Evolutionary conservation across 495 filamentous ascomycete genomes (phyloP).

Genomic region (Terfezia boudieri): DNA sequence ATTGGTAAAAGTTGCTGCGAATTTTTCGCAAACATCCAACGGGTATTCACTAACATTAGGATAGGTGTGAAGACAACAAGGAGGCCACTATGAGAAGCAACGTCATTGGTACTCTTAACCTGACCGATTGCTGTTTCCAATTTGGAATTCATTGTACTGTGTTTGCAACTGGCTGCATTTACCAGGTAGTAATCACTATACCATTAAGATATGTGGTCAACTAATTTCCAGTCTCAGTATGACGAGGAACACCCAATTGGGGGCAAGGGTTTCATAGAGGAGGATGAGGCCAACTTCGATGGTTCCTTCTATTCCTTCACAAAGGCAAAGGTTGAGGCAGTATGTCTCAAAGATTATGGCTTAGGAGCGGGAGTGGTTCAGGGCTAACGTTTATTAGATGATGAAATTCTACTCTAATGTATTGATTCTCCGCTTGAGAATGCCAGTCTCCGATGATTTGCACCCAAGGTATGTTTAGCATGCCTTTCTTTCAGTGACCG

Average conservation of each 20-base stretch:
- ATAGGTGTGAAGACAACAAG: slow-evolving; percentile 37
- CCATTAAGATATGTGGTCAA: slow-evolving; percentile 6
- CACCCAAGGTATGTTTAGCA: slow-evolving; percentile 20
- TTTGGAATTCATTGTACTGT: slow-evolving; percentile 37
- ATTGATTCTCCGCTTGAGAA: slow-evolving; percentile 39
- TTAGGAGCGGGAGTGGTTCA: slow-evolving; percentile 1
- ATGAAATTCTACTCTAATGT: slow-evolving; percentile 36
- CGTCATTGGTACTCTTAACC: slow-evolving; percentile 38
- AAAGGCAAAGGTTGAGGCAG: slow-evolving; percentile 41
- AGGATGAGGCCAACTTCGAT: slow-evolving; percentile 38
- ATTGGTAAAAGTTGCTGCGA: slow-evolving; percentile 25
- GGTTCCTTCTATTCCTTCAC: slow-evolving; percentile 46
- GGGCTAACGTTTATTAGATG: slow-evolving; percentile 22
- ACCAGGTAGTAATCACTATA: slow-evolving; percentile 18
- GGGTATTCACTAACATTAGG: neutral
- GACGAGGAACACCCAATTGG: slow-evolving; percentile 34
- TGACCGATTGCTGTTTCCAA: slow-evolving; percentile 35
- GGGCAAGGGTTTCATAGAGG: slow-evolving; percentile 36
- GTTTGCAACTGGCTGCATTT: slow-evolving; percentile 43
- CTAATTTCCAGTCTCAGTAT: slow-evolving; percentile 16
- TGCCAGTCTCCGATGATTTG: slow-evolving; percentile 47
- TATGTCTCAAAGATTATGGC: slow-evolving; percentile 15
- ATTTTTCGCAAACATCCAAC: neutral
- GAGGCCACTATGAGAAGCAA: slow-evolving; percentile 41
- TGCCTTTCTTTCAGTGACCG: no score